Percentiles rank a stretch among this genome's conserved stretches.
Evolutionary conservation across 2,329 filamentous ascomycete species (phyloP).

Genomic region (Venturia asperata): DNA sequence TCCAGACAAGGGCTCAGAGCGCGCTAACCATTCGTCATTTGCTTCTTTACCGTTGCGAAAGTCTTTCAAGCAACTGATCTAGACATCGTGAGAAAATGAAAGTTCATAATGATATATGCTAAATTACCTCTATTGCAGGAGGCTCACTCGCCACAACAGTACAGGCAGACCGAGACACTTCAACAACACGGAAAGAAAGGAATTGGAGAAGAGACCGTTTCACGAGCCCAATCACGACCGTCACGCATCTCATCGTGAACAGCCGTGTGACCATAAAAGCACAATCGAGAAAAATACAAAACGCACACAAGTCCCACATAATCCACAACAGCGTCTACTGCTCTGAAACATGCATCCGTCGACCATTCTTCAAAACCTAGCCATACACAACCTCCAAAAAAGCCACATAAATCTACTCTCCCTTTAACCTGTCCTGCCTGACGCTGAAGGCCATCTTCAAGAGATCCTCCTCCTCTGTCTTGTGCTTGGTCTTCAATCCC

Average conservation of each 20-base stretch:
- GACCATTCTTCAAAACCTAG: neutral
- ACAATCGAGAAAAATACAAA: neutral
- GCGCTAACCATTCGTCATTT: too few species aligned
- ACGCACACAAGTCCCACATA: neutral
- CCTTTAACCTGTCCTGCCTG: slow-evolving; percentile 59
- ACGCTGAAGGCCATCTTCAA: slow-evolving; percentile 58
- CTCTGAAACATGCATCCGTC: neutral
- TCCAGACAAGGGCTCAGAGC: too few species aligned
- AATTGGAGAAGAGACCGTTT: neutral
- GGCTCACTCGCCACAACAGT: neutral
- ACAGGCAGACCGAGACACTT: neutral
- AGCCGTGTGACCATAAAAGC: neutral
- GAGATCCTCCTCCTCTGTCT: slow-evolving; percentile 88
- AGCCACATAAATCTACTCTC: slow-evolving; percentile 39
- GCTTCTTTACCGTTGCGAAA: too few species aligned
- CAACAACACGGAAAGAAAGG: neutral
- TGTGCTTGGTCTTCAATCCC: slow-evolving; percentile 78
- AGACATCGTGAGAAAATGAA: too few species aligned
- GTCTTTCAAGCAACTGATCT: too few species aligned
- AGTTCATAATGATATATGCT: neutral
- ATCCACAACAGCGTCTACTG: neutral
- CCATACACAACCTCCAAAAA: neutral
- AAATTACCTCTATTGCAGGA: neutral
- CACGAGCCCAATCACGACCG: neutral
- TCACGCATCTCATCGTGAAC: neutral